Percentiles rank a stretch among this genome's conserved stretches.
Conservation (phyloP, 129 eudicot genomes). For the Chrysanthemum makinoi region DNA sequence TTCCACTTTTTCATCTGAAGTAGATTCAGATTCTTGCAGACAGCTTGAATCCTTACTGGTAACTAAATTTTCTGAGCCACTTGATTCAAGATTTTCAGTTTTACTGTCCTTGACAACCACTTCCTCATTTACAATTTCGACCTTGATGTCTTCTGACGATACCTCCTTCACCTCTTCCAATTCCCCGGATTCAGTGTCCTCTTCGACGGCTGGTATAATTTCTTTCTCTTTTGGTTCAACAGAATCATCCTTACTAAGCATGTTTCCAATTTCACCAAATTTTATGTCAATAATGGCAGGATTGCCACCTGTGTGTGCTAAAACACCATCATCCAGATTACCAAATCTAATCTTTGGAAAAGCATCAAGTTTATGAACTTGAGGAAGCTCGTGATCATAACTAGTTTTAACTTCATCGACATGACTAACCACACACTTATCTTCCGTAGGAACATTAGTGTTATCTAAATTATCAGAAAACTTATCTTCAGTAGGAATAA, state of each 20-base stretch:
- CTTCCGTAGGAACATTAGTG: slow-evolving; percentile 25
- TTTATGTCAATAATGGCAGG: slow-evolving; percentile 43
- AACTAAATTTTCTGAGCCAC: slow-evolving; percentile 27
- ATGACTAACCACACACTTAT: slow-evolving; percentile 55
- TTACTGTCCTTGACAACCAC: slow-evolving; percentile 23
- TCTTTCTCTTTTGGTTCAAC: slow-evolving; percentile 33
- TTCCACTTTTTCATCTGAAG: slow-evolving; percentile 26
- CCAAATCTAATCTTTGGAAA: slow-evolving; percentile 76
- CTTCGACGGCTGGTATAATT: slow-evolving; percentile 27
- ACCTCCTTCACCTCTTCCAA: slow-evolving; percentile 54
- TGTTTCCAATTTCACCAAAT: slow-evolving; percentile 49
- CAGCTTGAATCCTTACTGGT: slow-evolving; percentile 27
- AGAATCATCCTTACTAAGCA: slow-evolving; percentile 26
- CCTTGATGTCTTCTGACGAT: slow-evolving; percentile 43
- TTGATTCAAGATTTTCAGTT: slow-evolving; percentile 31
- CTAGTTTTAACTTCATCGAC: not conserved
- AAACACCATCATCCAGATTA: slow-evolving; percentile 74
- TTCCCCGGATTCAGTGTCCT: slow-evolving; percentile 24
- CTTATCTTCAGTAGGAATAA: slow-evolving; percentile 29
- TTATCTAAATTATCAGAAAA: too few relatives aligned
- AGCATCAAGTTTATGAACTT: slow-evolving; percentile 35
- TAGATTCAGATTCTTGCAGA: slow-evolving; percentile 27
- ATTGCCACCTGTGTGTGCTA: too few relatives aligned
- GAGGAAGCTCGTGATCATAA: slow-evolving; percentile 26
- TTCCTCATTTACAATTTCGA: slow-evolving; percentile 35